phyloP scores from a whole-genome alignment of 371 early-diverging fungal genomes.

The Mucor piriformis region DNA sequence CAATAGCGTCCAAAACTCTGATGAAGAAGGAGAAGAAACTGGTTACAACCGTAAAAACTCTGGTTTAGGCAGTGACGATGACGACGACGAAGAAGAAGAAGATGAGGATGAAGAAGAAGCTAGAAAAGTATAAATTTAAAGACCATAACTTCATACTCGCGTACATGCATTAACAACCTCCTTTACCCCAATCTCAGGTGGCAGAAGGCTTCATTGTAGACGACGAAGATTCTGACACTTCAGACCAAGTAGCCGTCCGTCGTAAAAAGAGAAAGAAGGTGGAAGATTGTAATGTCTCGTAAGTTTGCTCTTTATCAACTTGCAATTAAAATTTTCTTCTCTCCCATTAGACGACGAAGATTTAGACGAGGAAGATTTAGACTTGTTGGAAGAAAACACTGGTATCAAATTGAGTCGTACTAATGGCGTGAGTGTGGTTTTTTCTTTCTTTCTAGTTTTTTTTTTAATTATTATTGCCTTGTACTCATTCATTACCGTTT shows the following conservation, averaged over 20 bases:
- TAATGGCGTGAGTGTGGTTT: constrained; percentile 44
- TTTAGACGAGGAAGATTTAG: constrained; percentile 89
- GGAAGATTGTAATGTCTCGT: constrained; percentile 38
- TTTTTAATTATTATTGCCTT: not conserved
- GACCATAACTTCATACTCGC: too few relatives aligned
- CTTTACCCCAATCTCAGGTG: constrained; percentile 50
- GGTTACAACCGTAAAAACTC: constrained; percentile 45
- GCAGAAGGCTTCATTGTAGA: constrained; percentile 71
- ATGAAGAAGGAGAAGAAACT: constrained; percentile 56
- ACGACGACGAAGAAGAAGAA: constrained; percentile 60
- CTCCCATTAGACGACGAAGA: constrained; percentile 56
- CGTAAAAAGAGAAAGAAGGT: constrained; percentile 57
- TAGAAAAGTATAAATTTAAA: constrained; percentile 53
- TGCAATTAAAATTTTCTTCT: not conserved
- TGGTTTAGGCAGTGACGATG: constrained; percentile 45
- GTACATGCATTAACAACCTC: too few relatives aligned
- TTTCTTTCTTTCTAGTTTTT: not conserved
- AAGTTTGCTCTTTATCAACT: not conserved
- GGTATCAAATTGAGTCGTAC: constrained; percentile 61
- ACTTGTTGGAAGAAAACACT: constrained; percentile 83
- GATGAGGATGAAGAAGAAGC: constrained; percentile 62
- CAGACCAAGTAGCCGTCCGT: constrained; percentile 40
- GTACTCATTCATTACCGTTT: too few relatives aligned
- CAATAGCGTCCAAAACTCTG: constrained; percentile 14
- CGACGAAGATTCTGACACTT: constrained; percentile 60